phyloP scores from a whole-genome alignment of 1,284 basidiomycete species.

The Trichosporon asahii region DNA sequence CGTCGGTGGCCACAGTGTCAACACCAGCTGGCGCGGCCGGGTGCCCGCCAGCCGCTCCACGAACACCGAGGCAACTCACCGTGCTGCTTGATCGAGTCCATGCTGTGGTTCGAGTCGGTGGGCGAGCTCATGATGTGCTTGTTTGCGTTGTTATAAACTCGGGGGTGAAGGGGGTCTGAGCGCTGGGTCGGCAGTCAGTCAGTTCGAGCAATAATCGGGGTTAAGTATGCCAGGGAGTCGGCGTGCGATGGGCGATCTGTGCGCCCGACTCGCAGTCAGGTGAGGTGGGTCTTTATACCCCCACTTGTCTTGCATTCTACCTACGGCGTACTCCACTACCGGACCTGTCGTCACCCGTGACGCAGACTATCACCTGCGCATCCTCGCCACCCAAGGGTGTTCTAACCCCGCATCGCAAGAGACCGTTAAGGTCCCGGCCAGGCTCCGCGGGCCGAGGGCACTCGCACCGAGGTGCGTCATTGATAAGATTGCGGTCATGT shows the following conservation, averaged over 20 bases:
- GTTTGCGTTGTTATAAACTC: neutral
- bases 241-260: neutral
- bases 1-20: no score
- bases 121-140: neutral
- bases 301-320: neutral
- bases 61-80: neutral
- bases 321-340: neutral
- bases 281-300: neutral
- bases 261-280: neutral
- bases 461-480: neutral
- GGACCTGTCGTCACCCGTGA: neutral
- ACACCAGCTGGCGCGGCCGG: no score
- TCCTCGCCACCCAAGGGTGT: neutral
- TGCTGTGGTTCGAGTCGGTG: neutral
- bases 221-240: neutral
- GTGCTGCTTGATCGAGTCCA: neutral
- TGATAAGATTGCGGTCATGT: constrained; percentile 3
- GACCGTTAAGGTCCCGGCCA: neutral
- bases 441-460: neutral
- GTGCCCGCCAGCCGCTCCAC: no score
- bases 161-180: neutral
- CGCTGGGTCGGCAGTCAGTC: neutral
- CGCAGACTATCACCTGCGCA: neutral
- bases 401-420: neutral
- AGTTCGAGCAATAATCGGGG: no score